Percentiles rank a stretch among this genome's conserved stretches.
phyloP scores from a whole-genome alignment of 768 basidiomycete species.

The Suillus subaureus region DNA sequence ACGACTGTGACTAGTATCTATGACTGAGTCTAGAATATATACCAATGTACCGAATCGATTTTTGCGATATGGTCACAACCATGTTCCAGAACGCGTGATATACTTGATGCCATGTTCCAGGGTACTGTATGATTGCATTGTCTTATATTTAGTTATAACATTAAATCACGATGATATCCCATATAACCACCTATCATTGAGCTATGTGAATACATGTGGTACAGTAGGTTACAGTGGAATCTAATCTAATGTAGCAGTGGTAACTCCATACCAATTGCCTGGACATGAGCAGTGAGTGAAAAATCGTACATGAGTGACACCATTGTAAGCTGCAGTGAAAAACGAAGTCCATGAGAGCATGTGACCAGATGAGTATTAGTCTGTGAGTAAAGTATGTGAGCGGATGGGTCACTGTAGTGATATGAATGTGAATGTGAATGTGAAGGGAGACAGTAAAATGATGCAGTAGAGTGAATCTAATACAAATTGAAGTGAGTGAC shows the following conservation, averaged over 20 bases:
- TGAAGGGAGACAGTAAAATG: background rate
- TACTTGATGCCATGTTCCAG: background rate
- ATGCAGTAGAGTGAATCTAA: background rate
- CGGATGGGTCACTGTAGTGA: background rate
- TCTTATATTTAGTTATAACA: no score
- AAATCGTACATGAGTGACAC: no score
- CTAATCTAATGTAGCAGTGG: no score
- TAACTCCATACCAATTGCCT: no score
- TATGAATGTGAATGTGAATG: background rate
- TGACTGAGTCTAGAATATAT: background rate
- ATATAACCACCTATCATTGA: background rate
- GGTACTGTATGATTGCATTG: no score
- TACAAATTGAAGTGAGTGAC: background rate
- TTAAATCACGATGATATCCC: background rate
- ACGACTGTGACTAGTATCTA: background rate
- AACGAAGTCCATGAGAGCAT: no score
- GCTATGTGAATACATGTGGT: no score
- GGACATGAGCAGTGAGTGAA: no score
- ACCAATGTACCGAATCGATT: background rate
- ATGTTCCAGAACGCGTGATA: no score
- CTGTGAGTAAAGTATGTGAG: background rate
- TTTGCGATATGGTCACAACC: background rate
- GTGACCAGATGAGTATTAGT: background rate
- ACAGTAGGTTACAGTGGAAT: no score
- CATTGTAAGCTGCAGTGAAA: no score